phyloP scores from a whole-genome alignment of 805 yeast species.

The Starmerella vaccinii region DNA sequence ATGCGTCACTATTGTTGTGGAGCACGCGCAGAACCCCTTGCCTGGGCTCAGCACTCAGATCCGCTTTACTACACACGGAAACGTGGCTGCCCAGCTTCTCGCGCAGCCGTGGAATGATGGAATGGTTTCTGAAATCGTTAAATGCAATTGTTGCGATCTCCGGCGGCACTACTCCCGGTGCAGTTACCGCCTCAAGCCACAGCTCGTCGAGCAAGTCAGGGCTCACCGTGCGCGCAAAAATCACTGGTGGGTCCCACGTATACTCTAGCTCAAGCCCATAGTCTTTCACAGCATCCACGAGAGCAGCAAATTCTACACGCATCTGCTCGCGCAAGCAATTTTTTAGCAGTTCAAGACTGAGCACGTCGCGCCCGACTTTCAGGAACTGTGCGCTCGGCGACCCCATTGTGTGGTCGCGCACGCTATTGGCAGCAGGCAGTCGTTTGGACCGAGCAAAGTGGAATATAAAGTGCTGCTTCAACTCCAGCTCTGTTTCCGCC shows the following conservation, averaged over 20 bases:
- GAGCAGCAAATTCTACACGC: slow-evolving; percentile 12
- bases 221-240: slow-evolving; percentile 18
- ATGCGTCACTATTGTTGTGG: slow-evolving; percentile 24
- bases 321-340: slow-evolving; percentile 15
- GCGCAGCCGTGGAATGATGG: slow-evolving; percentile 8
- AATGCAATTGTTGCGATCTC: slow-evolving; percentile 13
- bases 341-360: slow-evolving; percentile 16
- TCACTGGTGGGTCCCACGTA: slow-evolving; percentile 25
- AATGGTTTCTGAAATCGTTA: slow-evolving; percentile 21
- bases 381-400: not conserved
- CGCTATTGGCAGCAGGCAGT: slow-evolving; percentile 3
- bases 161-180: slow-evolving; percentile 9
- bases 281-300: not conserved
- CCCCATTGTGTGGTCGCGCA: not conserved
- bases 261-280: slow-evolving; percentile 11
- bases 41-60: not conserved
- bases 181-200: slow-evolving; percentile 16
- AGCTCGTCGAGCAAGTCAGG: slow-evolving; percentile 16
- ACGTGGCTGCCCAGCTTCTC: not conserved
- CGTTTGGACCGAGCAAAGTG: not conserved
- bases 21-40: slow-evolving; percentile 11
- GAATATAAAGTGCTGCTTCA: slow-evolving; percentile 14
- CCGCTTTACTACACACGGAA: slow-evolving; percentile 3
- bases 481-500: slow-evolving; percentile 10
- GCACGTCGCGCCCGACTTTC: not conserved